These are phyloP conservation scores for Pelargonium myrrhifolium DNA, from an alignment of 441 rosid genomes.

Conservation along the genomic window DNA sequence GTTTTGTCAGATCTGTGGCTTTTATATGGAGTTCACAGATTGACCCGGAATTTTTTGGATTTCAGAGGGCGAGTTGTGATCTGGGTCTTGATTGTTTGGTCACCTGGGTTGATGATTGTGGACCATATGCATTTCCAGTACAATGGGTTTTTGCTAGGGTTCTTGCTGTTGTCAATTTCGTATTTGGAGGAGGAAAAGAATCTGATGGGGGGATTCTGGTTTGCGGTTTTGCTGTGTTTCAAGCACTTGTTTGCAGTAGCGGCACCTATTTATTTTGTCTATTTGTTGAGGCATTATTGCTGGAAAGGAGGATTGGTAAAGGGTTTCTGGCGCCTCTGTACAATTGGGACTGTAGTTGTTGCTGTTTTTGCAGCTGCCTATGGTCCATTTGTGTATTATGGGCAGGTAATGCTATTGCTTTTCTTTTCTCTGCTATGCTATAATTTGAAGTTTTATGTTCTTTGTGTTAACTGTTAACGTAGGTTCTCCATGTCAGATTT, in stretches of 20 bases:
- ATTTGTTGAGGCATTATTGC: conserved; percentile 76
- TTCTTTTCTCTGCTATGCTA: not conserved
- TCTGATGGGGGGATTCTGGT: conserved; percentile 69
- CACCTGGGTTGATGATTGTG: conserved; percentile 70
- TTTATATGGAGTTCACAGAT: conserved; percentile 45
- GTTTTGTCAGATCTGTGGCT: conserved; percentile 66
- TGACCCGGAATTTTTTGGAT: conserved; percentile 32
- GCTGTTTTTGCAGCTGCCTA: conserved; percentile 59
- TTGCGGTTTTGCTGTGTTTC: conserved; percentile 68
- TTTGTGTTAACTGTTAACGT: too few species aligned
- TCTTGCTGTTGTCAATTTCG: conserved; percentile 72
- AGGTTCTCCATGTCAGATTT: not conserved
- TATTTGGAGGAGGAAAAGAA: conserved; percentile 71
- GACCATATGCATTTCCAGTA: conserved; percentile 96
- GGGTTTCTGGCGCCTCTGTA: conserved; percentile 45
- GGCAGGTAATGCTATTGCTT: conserved; percentile 44
- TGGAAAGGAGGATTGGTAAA: conserved; percentile 40
- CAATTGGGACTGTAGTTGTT: conserved; percentile 53
- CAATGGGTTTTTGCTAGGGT: conserved; percentile 77
- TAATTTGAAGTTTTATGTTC: not conserved
- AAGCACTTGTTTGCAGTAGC: conserved; percentile 94
- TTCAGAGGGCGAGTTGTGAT: conserved; percentile 34
- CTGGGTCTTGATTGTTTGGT: conserved; percentile 68
- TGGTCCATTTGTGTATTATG: conserved; percentile 67
- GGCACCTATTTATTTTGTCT: conserved; percentile 83